Base-by-base conservation (phyloP, 768 basidiomycete genomes). In the Termitomyces sp. region DNA sequence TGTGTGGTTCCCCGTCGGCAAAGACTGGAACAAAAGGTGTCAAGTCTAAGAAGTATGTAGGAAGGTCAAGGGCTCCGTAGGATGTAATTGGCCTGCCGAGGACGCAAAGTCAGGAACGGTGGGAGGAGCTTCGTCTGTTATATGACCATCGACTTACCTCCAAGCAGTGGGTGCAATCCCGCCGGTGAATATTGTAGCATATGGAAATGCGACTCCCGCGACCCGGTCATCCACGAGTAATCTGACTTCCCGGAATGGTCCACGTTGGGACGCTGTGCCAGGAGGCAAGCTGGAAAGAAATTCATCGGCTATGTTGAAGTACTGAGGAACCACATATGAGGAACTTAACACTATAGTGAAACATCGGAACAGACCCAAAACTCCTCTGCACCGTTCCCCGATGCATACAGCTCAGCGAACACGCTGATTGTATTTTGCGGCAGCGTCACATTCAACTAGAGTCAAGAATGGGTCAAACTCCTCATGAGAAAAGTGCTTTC, bases 21-120 rank as follows among this genome's bases (percentile, higher is more conserved):
- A 91, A 76, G 19, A 84, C 61, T 5, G 88, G 88, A 1, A 86
- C 78, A 67, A 91, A 91, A 2, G 90, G 87, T 7, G 89, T 90
- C 52, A 90, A 68, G 66, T 91, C 90, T 21, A 91, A 59, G 66
- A 84, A 85, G 68, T 91, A 91, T 2, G 86, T 89, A 1, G 89
- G 89, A 11, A 89, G 76, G 65, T 91, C 88, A 23, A 89, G 71
- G 2, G 87, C 86, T 11, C 88, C 86, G 56, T 89, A 91, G 0
- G 89, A 81, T 2, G 86, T 80, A 66, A 91, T 88, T 3, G 89
- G 89, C 51, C 86, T 84, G 42, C 8, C 37, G 6, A 3, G 34
- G 11, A 39, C 19, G 14, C 9, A 7, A 51, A 39, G 17, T 40
- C 25, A 51, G 49, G 10, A 39, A 40, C 3, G 1, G 25, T 17